Evolutionary conservation across 2,329 filamentous ascomycete species (phyloP), one percentile per base, ranked within the genome.

Genomic region (Ophiostoma tasmaniense): DNA sequence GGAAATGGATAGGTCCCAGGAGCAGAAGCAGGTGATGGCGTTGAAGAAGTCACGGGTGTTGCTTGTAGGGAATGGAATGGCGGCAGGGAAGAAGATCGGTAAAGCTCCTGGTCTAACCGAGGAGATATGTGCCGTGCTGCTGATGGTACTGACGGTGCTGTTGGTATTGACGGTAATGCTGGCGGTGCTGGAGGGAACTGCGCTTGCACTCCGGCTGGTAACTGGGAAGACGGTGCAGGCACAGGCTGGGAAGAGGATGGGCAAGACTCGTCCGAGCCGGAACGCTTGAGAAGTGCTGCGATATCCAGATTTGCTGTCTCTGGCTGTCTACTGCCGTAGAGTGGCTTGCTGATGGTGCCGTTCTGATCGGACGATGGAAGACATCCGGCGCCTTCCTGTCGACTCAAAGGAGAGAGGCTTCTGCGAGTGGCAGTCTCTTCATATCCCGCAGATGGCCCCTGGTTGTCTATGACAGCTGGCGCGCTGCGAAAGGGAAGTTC

Each of bases 301-400:
- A 97, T 96, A 93, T 97, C 93, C 93, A 97, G 89, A 86, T 84
- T 93, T 87, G 83, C 87, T 85, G 84, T 84, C 74, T 77, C 77
- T 78, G 73, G 74, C 74, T 74, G 77, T 76, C 69, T 71, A 71
- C 39, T 75, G 78, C 76, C 78, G 75, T 74, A 67, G 70, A 74
- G 70, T 72, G 76, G 75, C 74, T 70, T 70, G 13, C 14, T 30
- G 30, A n/a, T 25, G 14, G 28, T 14, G 37, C 35, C 35, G 13
- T 45, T 22, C 8, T 39, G 22, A 11, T 25, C n/a, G 22, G 66
- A 42, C 65, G 67, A 64, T 35, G 62, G 68, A 25, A 61, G 42
- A 55, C 67, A 65, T 39, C 68, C 71, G 64, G 64, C 64, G 10
- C 68, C 67, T 67, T 52, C 42, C 13, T 61, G 33, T 28, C 61